Percentiles rank a stretch among this genome's conserved stretches.
These are phyloP conservation scores for Geotrichum candidum DNA, from an alignment of 1,139 yeast genomes.

Conservation along the genomic window DNA sequence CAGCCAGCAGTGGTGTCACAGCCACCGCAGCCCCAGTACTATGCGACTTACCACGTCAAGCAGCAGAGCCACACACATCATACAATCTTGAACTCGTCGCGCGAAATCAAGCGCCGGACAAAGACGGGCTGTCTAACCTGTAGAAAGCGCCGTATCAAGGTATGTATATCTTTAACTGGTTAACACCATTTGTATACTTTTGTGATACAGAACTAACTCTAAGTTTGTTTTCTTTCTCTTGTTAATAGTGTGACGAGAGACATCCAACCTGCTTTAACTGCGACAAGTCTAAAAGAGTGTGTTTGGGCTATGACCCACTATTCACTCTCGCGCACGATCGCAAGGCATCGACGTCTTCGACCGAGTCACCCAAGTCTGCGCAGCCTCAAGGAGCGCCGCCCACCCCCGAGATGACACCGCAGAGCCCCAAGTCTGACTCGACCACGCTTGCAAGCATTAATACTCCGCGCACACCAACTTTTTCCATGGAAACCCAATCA, in stretches of 20 bases:
- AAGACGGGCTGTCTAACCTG: slow-evolving; percentile 75
- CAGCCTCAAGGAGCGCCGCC: neutral
- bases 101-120: slow-evolving; percentile 43
- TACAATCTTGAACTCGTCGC: slow-evolving; percentile 7
- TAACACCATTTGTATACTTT: neutral
- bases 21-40: neutral
- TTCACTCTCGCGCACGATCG: slow-evolving; percentile 26
- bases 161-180: slow-evolving; percentile 6
- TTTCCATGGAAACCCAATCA: neutral
- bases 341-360: neutral
- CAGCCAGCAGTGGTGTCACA: neutral
- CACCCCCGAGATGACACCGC: neutral
- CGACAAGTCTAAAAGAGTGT: slow-evolving; percentile 60
- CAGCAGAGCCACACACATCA: neutral
- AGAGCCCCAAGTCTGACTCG: neutral
- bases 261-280: slow-evolving; percentile 72
- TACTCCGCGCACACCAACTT: neutral
- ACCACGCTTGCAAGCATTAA: neutral
- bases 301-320: slow-evolving; percentile 55
- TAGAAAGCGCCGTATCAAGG: slow-evolving; percentile 55
- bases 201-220: slow-evolving; percentile 29
- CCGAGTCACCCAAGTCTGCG: neutral
- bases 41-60: neutral
- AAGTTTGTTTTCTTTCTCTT: neutral
- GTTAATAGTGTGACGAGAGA: slow-evolving; percentile 54